These are phyloP conservation scores for Arthrobotrys sinensis DNA, from an alignment of 2,329 filamentous ascomycete species.

Conservation along the genomic window DNA sequence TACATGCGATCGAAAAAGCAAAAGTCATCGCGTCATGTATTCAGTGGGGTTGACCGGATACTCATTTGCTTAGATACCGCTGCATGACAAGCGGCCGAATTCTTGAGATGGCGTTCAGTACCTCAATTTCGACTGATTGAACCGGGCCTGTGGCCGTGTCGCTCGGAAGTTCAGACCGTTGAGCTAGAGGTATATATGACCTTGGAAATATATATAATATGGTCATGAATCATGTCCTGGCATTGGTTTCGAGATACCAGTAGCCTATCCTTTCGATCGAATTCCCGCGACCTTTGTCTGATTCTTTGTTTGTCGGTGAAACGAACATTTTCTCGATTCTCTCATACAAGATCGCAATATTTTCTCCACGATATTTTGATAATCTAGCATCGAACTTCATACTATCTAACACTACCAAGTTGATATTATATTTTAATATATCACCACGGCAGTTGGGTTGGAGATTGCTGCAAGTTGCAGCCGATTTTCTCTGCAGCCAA, in stretches of 20 bases:
- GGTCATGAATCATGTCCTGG: not conserved
- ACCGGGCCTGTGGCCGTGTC: not conserved
- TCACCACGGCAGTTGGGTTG: not conserved
- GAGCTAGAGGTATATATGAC: not conserved
- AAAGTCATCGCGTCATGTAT: constrained; percentile 58
- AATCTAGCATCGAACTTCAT: too few species aligned
- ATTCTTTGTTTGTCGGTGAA: constrained; percentile 3
- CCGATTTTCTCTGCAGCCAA: not conserved
- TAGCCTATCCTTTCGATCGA: not conserved
- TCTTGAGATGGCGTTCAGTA: not conserved
- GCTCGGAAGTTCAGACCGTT: not conserved
- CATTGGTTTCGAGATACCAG: too few species aligned
- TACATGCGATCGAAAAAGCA: constrained; percentile 44
- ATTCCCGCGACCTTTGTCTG: not conserved
- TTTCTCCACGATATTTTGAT: not conserved
- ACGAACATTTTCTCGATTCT: not conserved
- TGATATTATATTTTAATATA: not conserved
- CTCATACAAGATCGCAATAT: too few species aligned
- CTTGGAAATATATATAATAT: not conserved
- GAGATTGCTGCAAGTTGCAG: not conserved
- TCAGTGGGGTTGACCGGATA: not conserved
- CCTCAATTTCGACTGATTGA: not conserved
- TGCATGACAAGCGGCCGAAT: not conserved
- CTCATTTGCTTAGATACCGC: not conserved
- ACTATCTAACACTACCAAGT: not conserved